Conservation (phyloP, 164 flowering plant genomes). For the Kingdonia uniflora region DNA sequence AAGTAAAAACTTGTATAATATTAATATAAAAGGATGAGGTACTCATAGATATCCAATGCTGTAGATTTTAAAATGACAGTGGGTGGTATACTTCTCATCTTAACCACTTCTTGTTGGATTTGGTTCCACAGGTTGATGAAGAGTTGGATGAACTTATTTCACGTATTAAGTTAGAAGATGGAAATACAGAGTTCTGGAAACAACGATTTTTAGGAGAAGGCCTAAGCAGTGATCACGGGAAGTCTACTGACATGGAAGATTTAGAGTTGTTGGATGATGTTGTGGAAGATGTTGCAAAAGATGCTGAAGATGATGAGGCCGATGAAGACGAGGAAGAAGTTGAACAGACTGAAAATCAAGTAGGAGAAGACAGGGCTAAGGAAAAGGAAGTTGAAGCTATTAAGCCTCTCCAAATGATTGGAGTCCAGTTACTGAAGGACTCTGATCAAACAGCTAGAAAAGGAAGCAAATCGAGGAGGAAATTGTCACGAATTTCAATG, state of each 20-base stretch:
- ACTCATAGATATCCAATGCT: neutral
- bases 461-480: conserved; percentile 55
- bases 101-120: neutral
- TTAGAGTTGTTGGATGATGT: conserved; percentile 38
- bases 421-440: conserved; percentile 81
- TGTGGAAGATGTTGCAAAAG: conserved; percentile 34
- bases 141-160: conserved; percentile 82
- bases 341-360: conserved; percentile 61
- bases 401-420: conserved; percentile 92
- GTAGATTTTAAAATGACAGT: no score
- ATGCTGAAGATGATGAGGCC: conserved; percentile 35
- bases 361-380: conserved; percentile 40
- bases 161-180: conserved; percentile 73
- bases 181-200: conserved; percentile 95
- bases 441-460: conserved; percentile 40
- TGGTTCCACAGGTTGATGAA: conserved; percentile 65
- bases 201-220: conserved; percentile 95
- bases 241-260: conserved; percentile 21
- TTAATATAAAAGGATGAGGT: neutral
- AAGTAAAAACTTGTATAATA: no score
- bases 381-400: conserved; percentile 61
- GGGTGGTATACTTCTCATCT: no score
- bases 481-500: conserved; percentile 23
- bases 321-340: conserved; percentile 45
- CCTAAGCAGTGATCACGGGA: conserved; percentile 23